These are phyloP conservation scores for Pseudogymnoascus destructans DNA, from an alignment of 2,329 filamentous ascomycete genomes.

Conservation along the genomic window DNA sequence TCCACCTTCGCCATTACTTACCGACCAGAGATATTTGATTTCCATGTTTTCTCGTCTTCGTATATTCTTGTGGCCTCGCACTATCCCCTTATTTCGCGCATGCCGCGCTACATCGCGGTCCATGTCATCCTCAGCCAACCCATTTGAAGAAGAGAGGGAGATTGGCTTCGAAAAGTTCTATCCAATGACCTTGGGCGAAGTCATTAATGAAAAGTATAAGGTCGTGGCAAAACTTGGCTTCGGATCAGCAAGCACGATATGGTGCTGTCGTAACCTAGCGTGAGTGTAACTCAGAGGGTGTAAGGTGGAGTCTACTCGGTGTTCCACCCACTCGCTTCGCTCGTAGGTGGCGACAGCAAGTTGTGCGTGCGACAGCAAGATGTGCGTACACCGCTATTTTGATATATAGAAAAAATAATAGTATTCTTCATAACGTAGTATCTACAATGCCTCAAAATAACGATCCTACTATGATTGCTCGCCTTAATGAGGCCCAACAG, in stretches of 20 bases:
- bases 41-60: constrained; percentile 17
- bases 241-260: constrained; percentile 32
- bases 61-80: constrained; percentile 17
- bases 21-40: no score
- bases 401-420: no score
- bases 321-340: no score
- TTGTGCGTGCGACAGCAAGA: no score
- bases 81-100: constrained; percentile 15
- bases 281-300: constrained; percentile 15
- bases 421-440: no score
- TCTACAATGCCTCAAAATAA: no score
- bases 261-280: constrained; percentile 30
- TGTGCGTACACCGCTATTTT: no score
- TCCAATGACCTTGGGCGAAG: constrained; percentile 18
- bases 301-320: constrained; percentile 13
- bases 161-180: constrained; percentile 19
- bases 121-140: constrained; percentile 13
- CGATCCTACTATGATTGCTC: no score
- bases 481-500: no score
- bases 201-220: constrained; percentile 26
- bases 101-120: constrained; percentile 15
- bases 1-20: no score
- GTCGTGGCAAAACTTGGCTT: constrained; percentile 33
- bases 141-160: constrained; percentile 19
- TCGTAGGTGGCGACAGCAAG: no score